Evolutionary conservation across 2,329 filamentous ascomycete species (phyloP), one percentile per base, ranked within the genome.

Genomic region (Akanthomyces lecanii): DNA sequence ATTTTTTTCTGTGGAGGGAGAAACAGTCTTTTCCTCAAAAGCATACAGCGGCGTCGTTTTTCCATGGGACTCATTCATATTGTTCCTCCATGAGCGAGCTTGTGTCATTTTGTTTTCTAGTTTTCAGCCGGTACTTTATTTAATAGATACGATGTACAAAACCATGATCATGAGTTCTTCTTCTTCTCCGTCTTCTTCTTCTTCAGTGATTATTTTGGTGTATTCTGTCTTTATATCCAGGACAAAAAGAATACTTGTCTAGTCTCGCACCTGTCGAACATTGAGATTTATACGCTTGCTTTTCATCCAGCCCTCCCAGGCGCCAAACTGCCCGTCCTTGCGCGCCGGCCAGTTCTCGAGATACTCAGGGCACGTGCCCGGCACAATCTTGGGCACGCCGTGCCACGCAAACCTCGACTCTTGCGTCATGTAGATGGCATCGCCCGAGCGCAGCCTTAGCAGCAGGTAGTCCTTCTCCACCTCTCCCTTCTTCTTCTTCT

Each of bases 271-370:
- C 76, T 98, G 94, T 66, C 94, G 82, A 11, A 97, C 90, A 73
- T 98, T 98, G 54, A 98, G 72, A 73, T 98, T 98, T 69, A 98
- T 86, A 66, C 94, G 82, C 77, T 97, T 97, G 54, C 85, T 86
- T 65, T 78, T 79, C 90, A 98, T 93, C 93, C 94, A 98, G 1
- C 90, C 91, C 67, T 81, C 84, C 91, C 92, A 97, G 47, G 80
- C 79, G 57, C 85, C 80, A 70, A 84, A 92, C 50, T 75, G 75
- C 16, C 75, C 79, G n/a, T 76, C 72, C 55, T 71, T 77, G 48
- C 78, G 74, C 2, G 81, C 80, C 0, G 93, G 93, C 93, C 93
- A 98, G 48, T 89, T 79, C 63, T 80, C 77, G 56, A 98, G 75
- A 74, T 88, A 90, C 0, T 78, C 78, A 0, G 94, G 94, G 75